Evolutionary conservation across 139 green algal genomes (phyloP).

Genomic region (Coelastrella sp.): DNA sequence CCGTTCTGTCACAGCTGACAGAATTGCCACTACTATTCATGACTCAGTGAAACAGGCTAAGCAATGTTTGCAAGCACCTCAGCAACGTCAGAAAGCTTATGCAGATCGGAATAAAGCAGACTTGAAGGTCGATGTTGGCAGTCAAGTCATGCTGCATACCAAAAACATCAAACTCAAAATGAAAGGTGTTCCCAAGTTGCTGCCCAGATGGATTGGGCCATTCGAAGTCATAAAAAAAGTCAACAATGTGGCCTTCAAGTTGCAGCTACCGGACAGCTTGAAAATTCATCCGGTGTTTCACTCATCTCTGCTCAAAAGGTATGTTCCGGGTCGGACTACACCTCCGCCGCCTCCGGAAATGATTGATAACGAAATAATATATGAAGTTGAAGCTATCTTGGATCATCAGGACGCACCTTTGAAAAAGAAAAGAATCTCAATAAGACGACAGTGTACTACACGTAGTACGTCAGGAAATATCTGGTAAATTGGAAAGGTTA

Average conservation of each 20-base stretch:
- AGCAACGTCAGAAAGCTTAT: slow-evolving; percentile 31
- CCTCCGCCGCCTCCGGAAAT: neutral
- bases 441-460: too few relatives aligned
- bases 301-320: neutral
- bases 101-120: neutral
- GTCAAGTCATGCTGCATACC: neutral
- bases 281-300: slow-evolving; percentile 30
- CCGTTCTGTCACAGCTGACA: neutral
- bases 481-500: too few relatives aligned
- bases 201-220: neutral
- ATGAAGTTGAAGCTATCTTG: neutral
- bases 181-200: neutral
- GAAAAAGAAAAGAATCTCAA: too few relatives aligned
- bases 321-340: neutral
- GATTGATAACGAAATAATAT: neutral
- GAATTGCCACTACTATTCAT: neutral
- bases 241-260: neutral
- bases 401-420: neutral
- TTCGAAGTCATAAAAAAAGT: neutral
- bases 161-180: neutral
- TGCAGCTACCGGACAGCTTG: neutral
- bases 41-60: neutral
- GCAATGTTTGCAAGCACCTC: slow-evolving; percentile 4
- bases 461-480: too few relatives aligned
- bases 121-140: neutral